A percentile compares a stretch with the other conserved stretches of the same genome.
Conservation (phyloP, 208 protist species). For the Leishmania aethiopica region DNA sequence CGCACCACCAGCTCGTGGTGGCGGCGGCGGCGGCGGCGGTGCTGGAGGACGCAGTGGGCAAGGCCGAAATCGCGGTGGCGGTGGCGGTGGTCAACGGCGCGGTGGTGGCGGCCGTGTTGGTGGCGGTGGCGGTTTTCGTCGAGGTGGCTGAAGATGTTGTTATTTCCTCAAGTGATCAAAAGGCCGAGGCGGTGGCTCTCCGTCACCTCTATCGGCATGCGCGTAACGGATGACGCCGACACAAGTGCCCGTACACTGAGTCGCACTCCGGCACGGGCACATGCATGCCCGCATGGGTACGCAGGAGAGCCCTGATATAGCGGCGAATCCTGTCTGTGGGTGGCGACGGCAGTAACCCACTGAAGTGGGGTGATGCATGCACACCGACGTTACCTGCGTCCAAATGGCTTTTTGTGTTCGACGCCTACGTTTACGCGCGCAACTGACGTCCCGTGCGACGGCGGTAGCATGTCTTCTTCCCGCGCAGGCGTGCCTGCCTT, state of each 20-base stretch:
- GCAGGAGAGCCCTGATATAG: not conserved
- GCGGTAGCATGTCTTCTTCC: not conserved
- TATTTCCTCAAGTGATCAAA: not conserved
- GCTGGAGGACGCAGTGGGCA: constrained; percentile 10
- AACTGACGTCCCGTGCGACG: not conserved
- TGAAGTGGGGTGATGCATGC: not conserved
- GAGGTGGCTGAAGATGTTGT: not conserved
- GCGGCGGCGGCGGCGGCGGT: constrained; percentile 1
- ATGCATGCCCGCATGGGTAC: not conserved
- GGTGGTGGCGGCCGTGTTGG: constrained; percentile 27
- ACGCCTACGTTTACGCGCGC: not conserved
- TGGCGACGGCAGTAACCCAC: not conserved
- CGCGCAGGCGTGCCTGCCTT: not conserved
- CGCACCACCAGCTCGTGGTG: not conserved
- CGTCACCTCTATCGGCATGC: too few relatives aligned
- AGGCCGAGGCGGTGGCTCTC: not conserved
- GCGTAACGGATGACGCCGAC: not conserved
- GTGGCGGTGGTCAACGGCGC: constrained; percentile 7
- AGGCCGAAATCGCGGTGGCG: constrained; percentile 16
- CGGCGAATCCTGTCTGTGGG: not conserved
- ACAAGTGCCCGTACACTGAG: not conserved
- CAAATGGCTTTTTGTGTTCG: too few relatives aligned
- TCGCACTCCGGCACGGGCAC: not conserved
- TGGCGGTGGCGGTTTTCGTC: constrained; percentile 6
- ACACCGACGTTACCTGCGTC: not conserved